Evolutionary conservation across 1,284 basidiomycete species (phyloP).

Genomic region (Tremellales sp.): DNA sequence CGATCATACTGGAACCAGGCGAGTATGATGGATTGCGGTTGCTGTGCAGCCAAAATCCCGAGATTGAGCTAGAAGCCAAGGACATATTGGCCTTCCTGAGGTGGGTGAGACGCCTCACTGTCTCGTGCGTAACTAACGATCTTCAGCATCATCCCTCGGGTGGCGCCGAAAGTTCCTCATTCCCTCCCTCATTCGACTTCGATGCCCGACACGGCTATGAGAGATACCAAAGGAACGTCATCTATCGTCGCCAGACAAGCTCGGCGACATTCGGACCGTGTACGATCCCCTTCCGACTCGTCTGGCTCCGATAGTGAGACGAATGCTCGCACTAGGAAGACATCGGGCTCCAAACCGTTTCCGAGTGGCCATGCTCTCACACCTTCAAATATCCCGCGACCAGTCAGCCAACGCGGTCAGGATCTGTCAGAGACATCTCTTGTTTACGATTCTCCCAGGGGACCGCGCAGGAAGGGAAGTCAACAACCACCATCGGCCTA

Average conservation of each 20-base stretch:
- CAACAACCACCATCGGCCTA: conserved; percentile 13
- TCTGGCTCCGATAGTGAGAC: conserved; percentile 17
- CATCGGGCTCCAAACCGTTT: conserved; percentile 2
- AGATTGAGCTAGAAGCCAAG: conserved; percentile 24
- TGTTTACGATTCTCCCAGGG: too few species aligned
- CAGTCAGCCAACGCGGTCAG: conserved; percentile 2
- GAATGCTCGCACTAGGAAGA: conserved; percentile 23
- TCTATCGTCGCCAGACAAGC: conserved; percentile 5
- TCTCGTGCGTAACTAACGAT: too few species aligned
- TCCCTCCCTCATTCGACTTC: conserved; percentile 17
- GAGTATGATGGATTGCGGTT: conserved; percentile 22
- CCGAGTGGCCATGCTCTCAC: conserved; percentile 19
- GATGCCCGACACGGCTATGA: conserved; percentile 20
- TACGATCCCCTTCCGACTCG: conserved; percentile 40
- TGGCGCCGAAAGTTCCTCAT: neutral
- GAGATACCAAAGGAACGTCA: conserved; percentile 17
- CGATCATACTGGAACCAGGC: conserved; percentile 27
- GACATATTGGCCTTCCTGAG: conserved; percentile 35
- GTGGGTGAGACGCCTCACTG: conserved; percentile 13
- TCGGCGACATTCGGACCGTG: conserved; percentile 34
- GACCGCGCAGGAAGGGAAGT: too few species aligned
- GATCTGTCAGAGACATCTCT: conserved; percentile 17
- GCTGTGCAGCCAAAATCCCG: conserved; percentile 20
- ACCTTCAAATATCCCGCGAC: conserved; percentile 9
- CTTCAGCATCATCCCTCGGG: neutral